These are phyloP conservation scores for Suillus brevipes DNA, from an alignment of 768 basidiomycete genomes.

Conservation along the genomic window DNA sequence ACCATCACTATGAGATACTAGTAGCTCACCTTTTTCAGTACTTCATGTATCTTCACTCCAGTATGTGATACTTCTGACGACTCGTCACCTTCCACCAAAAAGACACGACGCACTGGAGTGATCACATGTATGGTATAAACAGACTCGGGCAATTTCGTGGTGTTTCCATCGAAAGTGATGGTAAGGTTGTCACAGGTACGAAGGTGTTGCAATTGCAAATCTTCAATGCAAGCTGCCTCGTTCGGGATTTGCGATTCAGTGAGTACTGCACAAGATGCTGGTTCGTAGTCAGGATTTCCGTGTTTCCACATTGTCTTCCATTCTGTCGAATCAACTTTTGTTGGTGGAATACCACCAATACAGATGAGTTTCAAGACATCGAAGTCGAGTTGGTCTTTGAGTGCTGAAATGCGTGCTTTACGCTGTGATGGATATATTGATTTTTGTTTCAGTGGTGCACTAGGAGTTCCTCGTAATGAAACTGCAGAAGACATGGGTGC, in stretches of 20 bases:
- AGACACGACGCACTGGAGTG: conserved; percentile 9
- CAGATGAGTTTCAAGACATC: neutral
- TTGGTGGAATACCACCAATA: neutral
- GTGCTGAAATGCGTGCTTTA: neutral
- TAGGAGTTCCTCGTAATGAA: too few relatives aligned
- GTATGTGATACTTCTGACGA: conserved; percentile 23
- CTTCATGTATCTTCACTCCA: conserved; percentile 16
- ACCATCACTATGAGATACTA: neutral
- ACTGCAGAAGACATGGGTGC: too few relatives aligned
- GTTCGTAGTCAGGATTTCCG: neutral
- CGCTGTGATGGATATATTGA: neutral
- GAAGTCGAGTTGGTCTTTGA: neutral
- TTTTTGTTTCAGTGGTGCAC: neutral
- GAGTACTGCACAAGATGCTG: neutral
- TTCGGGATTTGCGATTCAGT: neutral
- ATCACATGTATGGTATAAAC: conserved; percentile 25
- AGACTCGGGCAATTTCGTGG: conserved; percentile 17
- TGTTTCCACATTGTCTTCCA: neutral
- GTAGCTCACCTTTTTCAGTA: conserved; percentile 9
- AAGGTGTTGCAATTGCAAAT: conserved; percentile 16
- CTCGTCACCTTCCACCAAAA: conserved; percentile 23
- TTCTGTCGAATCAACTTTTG: neutral
- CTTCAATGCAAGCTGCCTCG: neutral
- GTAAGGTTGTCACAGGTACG: conserved; percentile 16
- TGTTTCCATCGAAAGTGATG: conserved; percentile 28